These are phyloP conservation scores for Dentipellis sp. DNA, from an alignment of 768 basidiomycete genomes.

Conservation along the genomic window DNA sequence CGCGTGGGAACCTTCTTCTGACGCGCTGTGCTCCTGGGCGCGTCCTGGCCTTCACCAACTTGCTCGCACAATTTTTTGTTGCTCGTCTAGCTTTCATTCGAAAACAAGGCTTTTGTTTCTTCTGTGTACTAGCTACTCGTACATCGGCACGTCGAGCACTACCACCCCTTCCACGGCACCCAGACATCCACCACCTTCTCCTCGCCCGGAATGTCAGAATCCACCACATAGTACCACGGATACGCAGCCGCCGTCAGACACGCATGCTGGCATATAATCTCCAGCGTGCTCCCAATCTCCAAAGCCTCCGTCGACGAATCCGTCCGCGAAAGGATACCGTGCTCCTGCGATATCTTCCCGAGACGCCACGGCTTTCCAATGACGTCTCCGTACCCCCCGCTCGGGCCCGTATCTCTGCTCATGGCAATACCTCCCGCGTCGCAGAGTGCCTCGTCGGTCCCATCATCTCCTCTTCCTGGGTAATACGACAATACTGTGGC, in stretches of 20 bases:
- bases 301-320: constrained; percentile 22
- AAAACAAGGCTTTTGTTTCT: too few species aligned
- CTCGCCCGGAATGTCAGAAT: constrained; percentile 37
- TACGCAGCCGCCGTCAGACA: constrained; percentile 74
- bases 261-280: constrained; percentile 80
- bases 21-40: too few species aligned
- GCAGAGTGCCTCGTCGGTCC: constrained; percentile 65
- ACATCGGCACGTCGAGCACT: not conserved
- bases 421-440: constrained; percentile 83
- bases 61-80: too few species aligned
- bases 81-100: too few species aligned
- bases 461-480: constrained; percentile 51
- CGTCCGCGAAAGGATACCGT: constrained; percentile 54
- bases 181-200: constrained; percentile 65
- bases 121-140: too few species aligned
- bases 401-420: constrained; percentile 78
- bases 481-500: constrained; percentile 77
- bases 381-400: constrained; percentile 63
- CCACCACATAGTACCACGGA: constrained; percentile 81
- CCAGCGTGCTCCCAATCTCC: constrained; percentile 50
- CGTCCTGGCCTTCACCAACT: too few species aligned
- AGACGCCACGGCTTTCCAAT: constrained; percentile 57
- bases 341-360: constrained; percentile 67
- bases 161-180: constrained; percentile 93
- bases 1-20: too few species aligned